Base-by-base conservation (phyloP, 2,329 filamentous ascomycete species). In the Colletotrichum musae region DNA sequence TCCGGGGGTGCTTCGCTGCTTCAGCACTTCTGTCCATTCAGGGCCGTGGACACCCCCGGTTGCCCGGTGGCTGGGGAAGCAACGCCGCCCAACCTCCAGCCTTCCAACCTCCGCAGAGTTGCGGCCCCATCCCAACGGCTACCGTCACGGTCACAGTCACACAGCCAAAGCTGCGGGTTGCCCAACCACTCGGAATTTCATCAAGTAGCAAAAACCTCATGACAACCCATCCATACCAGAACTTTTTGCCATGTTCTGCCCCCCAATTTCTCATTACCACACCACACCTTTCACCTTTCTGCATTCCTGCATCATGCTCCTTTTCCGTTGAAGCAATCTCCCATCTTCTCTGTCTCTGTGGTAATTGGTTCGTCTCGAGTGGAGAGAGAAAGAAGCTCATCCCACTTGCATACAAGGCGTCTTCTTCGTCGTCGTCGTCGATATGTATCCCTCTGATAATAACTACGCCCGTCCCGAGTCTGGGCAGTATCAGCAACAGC, bases 1-100 rank as follows among this genome's bases (percentile, higher is more conserved):
- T 32, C 64, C 65, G 60, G 24, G 16, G 21, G 10, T 24, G 52
- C 7, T 18, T 39, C 28, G 26, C 63, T 18, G 43, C 26, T 21
- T 36, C 39, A 54, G 61, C 41, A n/a, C 21, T 24, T 24, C 21
- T 24, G 21, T 24, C 21, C 21, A 24, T 24, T 24, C 21, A 24
- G 21, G 21, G 21, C 21, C 21, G 21, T 24, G 21, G 21, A 24
- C 21, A 1, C 51, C 43, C 39, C 59, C 39, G 39, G 59, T 26
- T 59, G 65, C 47, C 50, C 24, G 66, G 66, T 69, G 66, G 66
- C 66, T 69, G 66, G 66, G 32, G 66, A 61, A 24, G 66, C 62
- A 65, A 41, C 47, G 53, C 47, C 64, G 58, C 64, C 65, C 65
- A 54, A 53, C 57, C 62, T 69, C 66, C 61, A 52, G 39, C 66